Evolutionary conservation across 495 filamentous ascomycete genomes (phyloP), one percentile per base, ranked within the genome.

Genomic region (Pseudotulostoma volvatum): DNA sequence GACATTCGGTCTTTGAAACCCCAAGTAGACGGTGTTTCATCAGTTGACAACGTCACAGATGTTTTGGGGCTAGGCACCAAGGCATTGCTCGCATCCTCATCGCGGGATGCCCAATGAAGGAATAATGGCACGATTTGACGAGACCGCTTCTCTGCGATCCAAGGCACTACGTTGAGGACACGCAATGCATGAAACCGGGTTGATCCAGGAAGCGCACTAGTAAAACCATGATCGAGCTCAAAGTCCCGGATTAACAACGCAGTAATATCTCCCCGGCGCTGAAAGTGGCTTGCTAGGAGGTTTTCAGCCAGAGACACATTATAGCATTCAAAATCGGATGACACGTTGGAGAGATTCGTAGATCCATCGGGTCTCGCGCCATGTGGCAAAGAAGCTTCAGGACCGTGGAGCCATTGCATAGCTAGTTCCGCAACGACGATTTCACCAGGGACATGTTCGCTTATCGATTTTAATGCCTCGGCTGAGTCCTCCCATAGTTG

Each of bases 401-500:
- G 58, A 35, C 72, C 58, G 32, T 79, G 69, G 11, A 97, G 59
- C 88, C 87, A 95, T 32, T 71, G 60, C 44, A 94, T 84, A 3
- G 79, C 76, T 23, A 93, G 55, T 16, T 74, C 68, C 1, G 77
- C 74, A 33, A 95, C 71, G 18, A 71, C 61, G 21, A 77, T 77
- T 48, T 93, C 84, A 3, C 84, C 84, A 31, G 53, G 59, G 25
- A 77, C 72, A 18, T 66, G 67, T 44, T 81, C 73, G 14, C 77
- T 73, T 35, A 96, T 77, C 18, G 77, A 67, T 45, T 81, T 79
- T 50, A 97, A 55, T 11, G 78, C 75, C 17, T 73, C 68, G 21
- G 77, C 71, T 11, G 81, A 75, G 44, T 93, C 84, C 44, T 93
- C 83, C 81, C 85, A 93, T 15, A 88, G 55, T 11, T 80, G 82